Evolutionary conservation across 495 filamentous ascomycete genomes (phyloP), one percentile per base, ranked within the genome.

Genomic region (Penicillium malachiteum): DNA sequence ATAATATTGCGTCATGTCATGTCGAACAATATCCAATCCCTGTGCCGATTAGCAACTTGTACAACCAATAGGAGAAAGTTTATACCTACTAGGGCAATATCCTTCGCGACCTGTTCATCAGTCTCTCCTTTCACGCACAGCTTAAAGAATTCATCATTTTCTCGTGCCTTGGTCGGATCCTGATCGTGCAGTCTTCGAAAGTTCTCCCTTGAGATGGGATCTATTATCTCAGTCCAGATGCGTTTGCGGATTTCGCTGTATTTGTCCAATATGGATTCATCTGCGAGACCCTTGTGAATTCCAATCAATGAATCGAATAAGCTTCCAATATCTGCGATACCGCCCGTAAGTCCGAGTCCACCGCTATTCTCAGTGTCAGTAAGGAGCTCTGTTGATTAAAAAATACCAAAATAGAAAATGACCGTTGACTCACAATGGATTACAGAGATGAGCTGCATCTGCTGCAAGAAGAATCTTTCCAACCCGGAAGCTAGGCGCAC

Each of bases 341-440:
- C 84, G 10, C 83, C 83, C 0, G 82, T 86, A 42, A 87, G 77
- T 3, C 84, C 84, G 38, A 85, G 68, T 6, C 84, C 83, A 49
- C 84, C 84, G 61, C 70, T 71, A 30, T 3, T 17, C 1, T 5
- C 17, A 21, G 7, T 12, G 17, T 44, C 12, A 44, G 41, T 44
- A 30, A 5, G 3, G 16, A 11, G 1, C 12, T 5, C 5, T 14
- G 42, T 54, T 38, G 35, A 38, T 38, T 38, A 26, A 59, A 47
- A 13, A 30, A 18, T 16, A 18, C 1, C 11, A 54, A 6, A 11
- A 3, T 26, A 31, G 8, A 44, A 9, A 33, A 16, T 30, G 31
- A n/a, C 11, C 14, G 11, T 39, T 8, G 21, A 12, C 71, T 55
- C 52, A 74, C 68, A 79, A 83, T 37, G 76, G 74, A 50, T 78